Conservation (phyloP, 177 flowering plant genomes). For the Telopea speciosissima region DNA sequence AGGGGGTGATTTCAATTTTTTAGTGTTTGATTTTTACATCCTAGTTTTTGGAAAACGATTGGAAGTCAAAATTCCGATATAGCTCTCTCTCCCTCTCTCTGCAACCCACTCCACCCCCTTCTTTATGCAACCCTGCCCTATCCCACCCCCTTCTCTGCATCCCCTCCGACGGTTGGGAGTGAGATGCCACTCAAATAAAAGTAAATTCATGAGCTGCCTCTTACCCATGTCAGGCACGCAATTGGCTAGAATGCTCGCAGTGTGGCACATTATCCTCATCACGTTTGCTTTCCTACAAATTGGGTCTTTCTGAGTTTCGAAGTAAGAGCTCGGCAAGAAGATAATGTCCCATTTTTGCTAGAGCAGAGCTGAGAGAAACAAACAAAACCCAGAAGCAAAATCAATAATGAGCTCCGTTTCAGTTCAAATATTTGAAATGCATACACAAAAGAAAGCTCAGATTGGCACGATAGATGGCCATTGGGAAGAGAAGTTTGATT, state of each 20-base stretch:
- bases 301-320: constrained; percentile 28
- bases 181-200: constrained; percentile 71
- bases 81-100: too few relatives aligned
- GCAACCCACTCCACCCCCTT: too few relatives aligned
- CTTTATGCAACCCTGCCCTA: too few relatives aligned
- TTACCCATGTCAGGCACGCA: constrained; percentile 87
- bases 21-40: too few relatives aligned
- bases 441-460: too few relatives aligned
- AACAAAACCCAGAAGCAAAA: neutral
- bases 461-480: too few relatives aligned
- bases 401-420: neutral
- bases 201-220: constrained; percentile 79
- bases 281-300: constrained; percentile 30
- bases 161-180: constrained; percentile 47
- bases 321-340: constrained; percentile 37
- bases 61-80: too few relatives aligned
- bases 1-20: too few relatives aligned
- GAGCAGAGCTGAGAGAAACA: constrained; percentile 13
- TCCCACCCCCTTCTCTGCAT: too few relatives aligned
- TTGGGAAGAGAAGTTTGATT: neutral
- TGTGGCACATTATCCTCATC: constrained; percentile 57
- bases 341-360: constrained; percentile 48
- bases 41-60: too few relatives aligned
- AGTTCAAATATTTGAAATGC: too few relatives aligned
- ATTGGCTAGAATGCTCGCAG: constrained; percentile 65